Conservation (phyloP, 1,284 basidiomycete species). For the Inonotus obliquus region DNA sequence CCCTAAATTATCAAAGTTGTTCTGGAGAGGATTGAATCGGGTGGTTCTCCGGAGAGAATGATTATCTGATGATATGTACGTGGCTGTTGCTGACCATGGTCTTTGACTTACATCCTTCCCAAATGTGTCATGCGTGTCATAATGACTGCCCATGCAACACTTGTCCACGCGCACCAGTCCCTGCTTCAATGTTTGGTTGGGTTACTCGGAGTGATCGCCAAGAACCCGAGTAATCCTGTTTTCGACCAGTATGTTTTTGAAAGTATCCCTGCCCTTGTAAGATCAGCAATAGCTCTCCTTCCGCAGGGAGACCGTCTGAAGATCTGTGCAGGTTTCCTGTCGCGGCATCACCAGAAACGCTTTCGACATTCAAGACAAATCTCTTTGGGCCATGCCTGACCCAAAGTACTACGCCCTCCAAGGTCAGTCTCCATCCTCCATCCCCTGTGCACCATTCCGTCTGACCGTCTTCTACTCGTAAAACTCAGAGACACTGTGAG, state of each 20-base stretch:
- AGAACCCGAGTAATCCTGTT: too few species aligned
- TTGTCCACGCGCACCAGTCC: too few species aligned
- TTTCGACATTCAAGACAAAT: constrained; percentile 75
- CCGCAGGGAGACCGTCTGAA: constrained; percentile 4
- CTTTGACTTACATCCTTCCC: constrained; percentile 6
- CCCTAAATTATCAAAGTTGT: constrained; percentile 73
- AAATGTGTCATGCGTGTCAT: too few species aligned
- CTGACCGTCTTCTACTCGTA: too few species aligned
- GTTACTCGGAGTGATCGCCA: too few species aligned
- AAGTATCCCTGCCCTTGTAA: constrained; percentile 86
- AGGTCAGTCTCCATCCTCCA: too few species aligned
- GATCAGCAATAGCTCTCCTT: constrained; percentile 39
- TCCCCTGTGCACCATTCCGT: too few species aligned
- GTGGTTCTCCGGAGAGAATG: constrained; percentile 90
- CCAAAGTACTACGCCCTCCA: too few species aligned
- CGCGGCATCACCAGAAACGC: constrained; percentile 56
- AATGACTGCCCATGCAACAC: too few species aligned
- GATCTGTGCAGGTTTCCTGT: constrained; percentile 65
- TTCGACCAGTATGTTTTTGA: too few species aligned
- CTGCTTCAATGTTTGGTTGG: too few species aligned
- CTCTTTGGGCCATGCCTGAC: constrained; percentile 90
- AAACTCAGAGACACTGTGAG: too few species aligned
- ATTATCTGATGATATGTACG: constrained; percentile 96
- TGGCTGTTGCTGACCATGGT: constrained; percentile 3
- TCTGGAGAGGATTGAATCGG: constrained; percentile 77